Conservation (phyloP, 2,329 filamentous ascomycete species). For the Akanthomyces lecanii region DNA sequence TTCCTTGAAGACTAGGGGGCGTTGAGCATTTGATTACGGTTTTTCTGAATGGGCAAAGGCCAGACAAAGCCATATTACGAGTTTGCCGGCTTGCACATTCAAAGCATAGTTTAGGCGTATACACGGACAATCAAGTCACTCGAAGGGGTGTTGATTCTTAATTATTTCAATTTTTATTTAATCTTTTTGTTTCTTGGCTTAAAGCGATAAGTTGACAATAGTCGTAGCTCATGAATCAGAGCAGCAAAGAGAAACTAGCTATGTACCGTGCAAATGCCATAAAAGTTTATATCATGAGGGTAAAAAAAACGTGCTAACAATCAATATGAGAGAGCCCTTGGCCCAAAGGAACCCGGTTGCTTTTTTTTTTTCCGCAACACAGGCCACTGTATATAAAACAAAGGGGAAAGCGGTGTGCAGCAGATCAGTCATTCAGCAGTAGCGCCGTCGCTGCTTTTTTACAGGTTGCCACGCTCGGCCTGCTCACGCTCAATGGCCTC, state of each 20-base stretch:
- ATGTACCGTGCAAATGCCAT: constrained; percentile 15
- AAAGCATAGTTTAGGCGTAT: constrained; percentile 1
- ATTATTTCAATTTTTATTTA: not conserved
- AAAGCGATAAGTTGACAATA: not conserved
- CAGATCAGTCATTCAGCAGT: not conserved
- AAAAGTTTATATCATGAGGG: not conserved
- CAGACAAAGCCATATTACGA: not conserved
- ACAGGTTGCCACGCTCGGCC: constrained; percentile 78
- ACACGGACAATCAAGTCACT: not conserved
- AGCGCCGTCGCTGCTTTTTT: constrained; percentile 20
- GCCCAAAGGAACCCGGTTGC: not conserved
- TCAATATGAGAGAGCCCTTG: not conserved
- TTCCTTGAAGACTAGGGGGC: not conserved
- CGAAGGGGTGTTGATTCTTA: not conserved
- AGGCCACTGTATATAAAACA: not conserved
- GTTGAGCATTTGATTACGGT: not conserved
- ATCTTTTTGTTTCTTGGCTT: not conserved
- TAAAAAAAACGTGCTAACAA: not conserved
- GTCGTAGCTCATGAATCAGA: not conserved
- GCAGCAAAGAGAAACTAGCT: not conserved
- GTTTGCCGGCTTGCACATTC: not conserved
- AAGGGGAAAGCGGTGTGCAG: not conserved
- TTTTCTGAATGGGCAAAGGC: not conserved
- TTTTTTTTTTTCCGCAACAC: not conserved
- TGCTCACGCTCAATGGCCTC: constrained; percentile 95